Conservation (phyloP, 2,329 filamentous ascomycete species). For the Paramyrothecium roridum region DNA sequence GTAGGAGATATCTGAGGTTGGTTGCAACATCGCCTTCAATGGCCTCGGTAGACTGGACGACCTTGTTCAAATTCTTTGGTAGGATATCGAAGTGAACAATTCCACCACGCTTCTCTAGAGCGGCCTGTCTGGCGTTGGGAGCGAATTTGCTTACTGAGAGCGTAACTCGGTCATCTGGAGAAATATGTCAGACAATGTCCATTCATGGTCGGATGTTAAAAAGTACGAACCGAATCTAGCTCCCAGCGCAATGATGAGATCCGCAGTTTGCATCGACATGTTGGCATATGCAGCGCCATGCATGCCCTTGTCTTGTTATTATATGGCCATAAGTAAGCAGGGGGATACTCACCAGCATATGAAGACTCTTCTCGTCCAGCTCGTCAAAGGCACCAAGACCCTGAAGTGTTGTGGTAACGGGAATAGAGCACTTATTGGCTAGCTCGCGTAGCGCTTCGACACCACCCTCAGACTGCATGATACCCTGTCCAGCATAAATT, state of each 20-base stretch:
- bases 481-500: constrained; percentile 90
- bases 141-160: constrained; percentile 80
- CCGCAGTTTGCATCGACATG: constrained; percentile 95
- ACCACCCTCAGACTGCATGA: constrained; percentile 77
- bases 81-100: constrained; percentile 98
- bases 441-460: constrained; percentile 77
- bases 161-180: constrained; percentile 96
- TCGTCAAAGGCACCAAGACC: constrained; percentile 92
- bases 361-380: constrained; percentile 86
- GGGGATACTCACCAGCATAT: too few relatives aligned
- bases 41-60: constrained; percentile 92
- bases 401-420: constrained; percentile 93
- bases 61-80: constrained; percentile 99
- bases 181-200: too few relatives aligned
- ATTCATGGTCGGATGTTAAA: too few relatives aligned
- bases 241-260: constrained; percentile 92
- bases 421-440: constrained; percentile 86
- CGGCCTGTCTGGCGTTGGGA: constrained; percentile 80
- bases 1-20: constrained; percentile 74
- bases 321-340: too few relatives aligned
- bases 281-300: constrained; percentile 97
- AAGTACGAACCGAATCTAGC: too few relatives aligned
- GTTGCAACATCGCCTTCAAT: constrained; percentile 87
- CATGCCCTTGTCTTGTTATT: too few relatives aligned
- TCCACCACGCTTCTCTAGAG: constrained; percentile 80